Base-by-base conservation (phyloP, 345 rosid genomes). In the Pugionium dolabratum region DNA sequence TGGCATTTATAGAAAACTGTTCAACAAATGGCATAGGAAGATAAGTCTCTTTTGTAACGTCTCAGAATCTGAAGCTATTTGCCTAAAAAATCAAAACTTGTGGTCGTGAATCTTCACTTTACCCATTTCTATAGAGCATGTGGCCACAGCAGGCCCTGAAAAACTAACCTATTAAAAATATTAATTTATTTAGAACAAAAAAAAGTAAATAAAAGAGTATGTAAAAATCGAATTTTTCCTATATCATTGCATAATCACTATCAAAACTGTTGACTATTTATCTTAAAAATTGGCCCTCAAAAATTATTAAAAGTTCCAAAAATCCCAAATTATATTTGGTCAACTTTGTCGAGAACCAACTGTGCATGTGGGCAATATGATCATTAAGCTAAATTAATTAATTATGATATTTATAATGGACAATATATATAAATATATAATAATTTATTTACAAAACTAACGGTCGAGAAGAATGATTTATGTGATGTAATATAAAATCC, bases 31-130 rank as follows among this genome's bases (percentile, higher is more conserved):
- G 71, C 64, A 32, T 58, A 1, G 9, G 29, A 61, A 62, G 55
- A 52, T 28, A 72, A 54, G 48, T 50, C 26, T 39, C 8, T 33
- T 64, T 25, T 11, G 61, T 64, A 72, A 65, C 66, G 70, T 34
- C 51, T 58, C 34, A 33, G 70, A 57, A 64, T 62, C 37, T 59
- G 44, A 4, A 54, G 53, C 51, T 59, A 61, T 35, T 41, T 59
- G 54, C 59, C 47, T 49, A 50, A 50, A 26, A 37, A 5, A 50
- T 44, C 40, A 46, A 47, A 54, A 46, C 29, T 48, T 49, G 65
- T 46, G 51, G 69, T 64, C 53, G 70, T 57, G 76, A 64, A 64
- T 72, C 76, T 72, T 34, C 36, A 40, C 42, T 10, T 48, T 48
- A 56, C 59, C 42, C 44, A 40, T 34, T 18, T 18, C 18, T 18